Conservation (phyloP, 192 early-diverging fungal species). For the Coemansia reversa region DNA sequence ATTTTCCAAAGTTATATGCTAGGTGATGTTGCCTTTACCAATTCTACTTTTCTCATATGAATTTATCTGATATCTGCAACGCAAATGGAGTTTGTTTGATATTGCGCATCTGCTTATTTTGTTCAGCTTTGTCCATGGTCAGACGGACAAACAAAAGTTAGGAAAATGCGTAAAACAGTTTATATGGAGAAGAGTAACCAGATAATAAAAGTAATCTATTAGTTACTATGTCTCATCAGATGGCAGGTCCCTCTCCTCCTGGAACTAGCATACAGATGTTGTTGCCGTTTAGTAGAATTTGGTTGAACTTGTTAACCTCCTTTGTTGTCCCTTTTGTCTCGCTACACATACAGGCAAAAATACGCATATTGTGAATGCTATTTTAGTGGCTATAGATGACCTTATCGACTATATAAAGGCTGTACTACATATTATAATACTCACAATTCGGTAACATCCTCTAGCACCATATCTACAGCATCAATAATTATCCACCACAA, state of each 20-base stretch:
- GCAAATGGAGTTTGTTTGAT: too few species aligned
- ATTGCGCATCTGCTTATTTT: too few species aligned
- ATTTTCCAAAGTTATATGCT: too few species aligned
- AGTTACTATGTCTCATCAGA: not conserved
- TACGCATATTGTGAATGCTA: not conserved
- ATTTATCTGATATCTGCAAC: too few species aligned
- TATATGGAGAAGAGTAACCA: too few species aligned
- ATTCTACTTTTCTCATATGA: too few species aligned
- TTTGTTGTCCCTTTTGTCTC: slow-evolving; percentile 72
- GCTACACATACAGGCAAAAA: slow-evolving; percentile 30
- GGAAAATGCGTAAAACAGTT: too few species aligned
- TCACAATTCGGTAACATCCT: slow-evolving; percentile 85
- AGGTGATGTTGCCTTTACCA: too few species aligned
- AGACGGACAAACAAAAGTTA: too few species aligned
- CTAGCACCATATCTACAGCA: slow-evolving; percentile 83
- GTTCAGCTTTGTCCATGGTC: too few species aligned
- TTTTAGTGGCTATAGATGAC: too few species aligned
- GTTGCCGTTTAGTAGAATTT: slow-evolving; percentile 95
- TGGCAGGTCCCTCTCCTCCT: slow-evolving; percentile 27
- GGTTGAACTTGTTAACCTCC: slow-evolving; percentile 74
- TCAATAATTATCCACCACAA: not conserved
- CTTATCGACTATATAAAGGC: slow-evolving; percentile 32
- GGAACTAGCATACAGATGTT: slow-evolving; percentile 92
- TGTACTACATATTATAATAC: slow-evolving; percentile 26
- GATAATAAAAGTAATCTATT: not conserved